A percentile compares a stretch with the other conserved stretches of the same genome.
Evolutionary conservation across 345 rosid genomes (phyloP).

Genomic region (Boechera divaricarpa): DNA sequence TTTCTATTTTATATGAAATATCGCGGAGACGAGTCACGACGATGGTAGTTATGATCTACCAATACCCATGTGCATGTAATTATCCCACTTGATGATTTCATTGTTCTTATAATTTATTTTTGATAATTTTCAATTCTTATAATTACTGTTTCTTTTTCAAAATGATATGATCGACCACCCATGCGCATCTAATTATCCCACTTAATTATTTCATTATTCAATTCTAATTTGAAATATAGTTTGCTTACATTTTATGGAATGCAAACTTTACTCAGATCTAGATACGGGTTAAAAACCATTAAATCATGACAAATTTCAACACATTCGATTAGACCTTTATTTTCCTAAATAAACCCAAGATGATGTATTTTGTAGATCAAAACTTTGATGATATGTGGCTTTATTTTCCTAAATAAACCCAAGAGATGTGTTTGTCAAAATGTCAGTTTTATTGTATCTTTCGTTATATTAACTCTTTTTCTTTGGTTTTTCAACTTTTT

Average conservation of each 20-base stretch:
- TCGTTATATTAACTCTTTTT: neutral
- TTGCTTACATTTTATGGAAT: neutral
- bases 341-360: neutral
- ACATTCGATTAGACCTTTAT: neutral
- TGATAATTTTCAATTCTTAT: too few species aligned
- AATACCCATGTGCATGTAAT: too few species aligned
- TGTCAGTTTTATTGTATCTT: neutral
- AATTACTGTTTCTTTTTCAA: too few species aligned
- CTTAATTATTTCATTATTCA: neutral
- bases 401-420: neutral
- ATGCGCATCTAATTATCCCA: slow-evolving; percentile 11
- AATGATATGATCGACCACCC: neutral
- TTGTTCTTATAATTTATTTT: too few species aligned
- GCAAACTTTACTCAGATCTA: neutral
- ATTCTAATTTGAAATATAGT: neutral
- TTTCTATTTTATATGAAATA: too few species aligned
- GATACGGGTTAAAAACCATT: neutral
- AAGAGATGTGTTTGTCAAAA: slow-evolving; percentile 21
- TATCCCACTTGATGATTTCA: too few species aligned
- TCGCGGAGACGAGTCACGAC: too few species aligned
- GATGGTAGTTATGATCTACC: too few species aligned
- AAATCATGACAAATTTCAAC: neutral
- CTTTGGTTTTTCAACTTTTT: too few species aligned
- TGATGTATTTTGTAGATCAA: slow-evolving; percentile 20
- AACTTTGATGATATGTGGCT: neutral